Conservation (phyloP, 1,284 basidiomycete genomes). For the Leccinum huronense region DNA sequence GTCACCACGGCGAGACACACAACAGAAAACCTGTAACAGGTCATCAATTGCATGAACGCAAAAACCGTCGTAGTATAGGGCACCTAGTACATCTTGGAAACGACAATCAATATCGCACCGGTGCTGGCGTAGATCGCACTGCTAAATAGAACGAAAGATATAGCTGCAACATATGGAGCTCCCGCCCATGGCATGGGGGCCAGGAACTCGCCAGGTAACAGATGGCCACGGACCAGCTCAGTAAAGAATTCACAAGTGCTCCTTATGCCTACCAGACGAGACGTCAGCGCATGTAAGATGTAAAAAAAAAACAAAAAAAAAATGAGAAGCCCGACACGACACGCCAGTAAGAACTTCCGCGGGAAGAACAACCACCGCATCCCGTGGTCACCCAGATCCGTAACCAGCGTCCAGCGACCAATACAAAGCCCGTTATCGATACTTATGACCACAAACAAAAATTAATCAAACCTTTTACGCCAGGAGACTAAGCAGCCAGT, state of each 20-base stretch:
- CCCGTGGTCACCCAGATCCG: conserved; percentile 56
- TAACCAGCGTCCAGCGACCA: conserved; percentile 57
- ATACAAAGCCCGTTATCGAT: background rate
- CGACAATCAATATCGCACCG: conserved; percentile 48
- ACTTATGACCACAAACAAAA: conserved; percentile 1
- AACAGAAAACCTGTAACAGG: conserved; percentile 49
- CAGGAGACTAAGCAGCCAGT: conserved; percentile 67
- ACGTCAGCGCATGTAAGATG: conserved; percentile 4
- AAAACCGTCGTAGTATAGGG: background rate
- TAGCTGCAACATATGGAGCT: conserved; percentile 53
- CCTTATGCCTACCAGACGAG: conserved; percentile 44
- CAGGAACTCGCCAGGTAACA: conserved; percentile 57
- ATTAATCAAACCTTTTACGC: conserved; percentile 45
- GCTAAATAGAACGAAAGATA: conserved; percentile 51
- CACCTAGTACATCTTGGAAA: conserved; percentile 55
- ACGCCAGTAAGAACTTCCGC: conserved; percentile 68
- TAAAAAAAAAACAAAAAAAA: background rate
- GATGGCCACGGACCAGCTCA: conserved; percentile 56
- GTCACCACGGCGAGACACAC: conserved; percentile 65
- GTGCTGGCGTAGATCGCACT: conserved; percentile 58
- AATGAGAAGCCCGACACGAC: background rate
- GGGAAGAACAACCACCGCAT: conserved; percentile 64
- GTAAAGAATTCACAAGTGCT: conserved; percentile 60
- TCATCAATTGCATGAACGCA: background rate
- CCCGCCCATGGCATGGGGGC: conserved; percentile 48